A percentile compares a stretch with the other conserved stretches of the same genome.
These are phyloP conservation scores for Canna indica DNA, from an alignment of 176 grass and related monocot species.

Conservation along the genomic window DNA sequence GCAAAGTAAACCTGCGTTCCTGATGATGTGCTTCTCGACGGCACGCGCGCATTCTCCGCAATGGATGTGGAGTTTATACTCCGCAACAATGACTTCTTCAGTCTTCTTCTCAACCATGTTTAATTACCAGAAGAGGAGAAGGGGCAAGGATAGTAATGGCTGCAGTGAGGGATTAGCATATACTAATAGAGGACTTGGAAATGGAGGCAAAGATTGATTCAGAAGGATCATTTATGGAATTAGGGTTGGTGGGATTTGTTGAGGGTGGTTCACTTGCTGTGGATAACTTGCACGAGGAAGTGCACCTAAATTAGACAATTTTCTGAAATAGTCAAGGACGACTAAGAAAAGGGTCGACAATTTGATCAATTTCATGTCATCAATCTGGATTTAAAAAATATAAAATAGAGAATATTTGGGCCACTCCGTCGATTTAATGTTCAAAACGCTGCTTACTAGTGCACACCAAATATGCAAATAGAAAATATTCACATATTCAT, in stretches of 20 bases:
- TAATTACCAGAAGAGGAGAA: slow-evolving; percentile 7
- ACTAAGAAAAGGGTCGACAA: too few relatives aligned
- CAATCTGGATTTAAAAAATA: too few relatives aligned
- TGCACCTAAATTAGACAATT: background rate
- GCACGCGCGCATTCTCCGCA: slow-evolving; percentile 45
- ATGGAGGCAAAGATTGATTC: background rate
- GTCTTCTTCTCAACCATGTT: slow-evolving; percentile 24
- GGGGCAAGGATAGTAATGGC: background rate
- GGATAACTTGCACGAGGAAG: background rate
- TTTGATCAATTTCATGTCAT: too few relatives aligned
- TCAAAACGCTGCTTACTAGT: too few relatives aligned
- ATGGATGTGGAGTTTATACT: slow-evolving; percentile 68
- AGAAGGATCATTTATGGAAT: background rate
- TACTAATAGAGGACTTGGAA: background rate
- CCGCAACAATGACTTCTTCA: slow-evolving; percentile 39
- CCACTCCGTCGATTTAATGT: too few relatives aligned
- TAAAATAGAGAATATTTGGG: too few relatives aligned
- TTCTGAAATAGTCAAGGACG: too few relatives aligned
- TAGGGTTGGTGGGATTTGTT: slow-evolving; percentile 53
- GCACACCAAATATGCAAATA: too few relatives aligned
- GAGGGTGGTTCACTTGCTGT: slow-evolving; percentile 47
- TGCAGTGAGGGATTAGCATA: background rate
- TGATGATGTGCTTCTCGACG: slow-evolving; percentile 43
- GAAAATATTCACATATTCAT: too few relatives aligned
- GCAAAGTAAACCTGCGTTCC: slow-evolving; percentile 22